phyloP scores from a whole-genome alignment of 1,139 yeast species.

The Kodamaea anthophila region DNA sequence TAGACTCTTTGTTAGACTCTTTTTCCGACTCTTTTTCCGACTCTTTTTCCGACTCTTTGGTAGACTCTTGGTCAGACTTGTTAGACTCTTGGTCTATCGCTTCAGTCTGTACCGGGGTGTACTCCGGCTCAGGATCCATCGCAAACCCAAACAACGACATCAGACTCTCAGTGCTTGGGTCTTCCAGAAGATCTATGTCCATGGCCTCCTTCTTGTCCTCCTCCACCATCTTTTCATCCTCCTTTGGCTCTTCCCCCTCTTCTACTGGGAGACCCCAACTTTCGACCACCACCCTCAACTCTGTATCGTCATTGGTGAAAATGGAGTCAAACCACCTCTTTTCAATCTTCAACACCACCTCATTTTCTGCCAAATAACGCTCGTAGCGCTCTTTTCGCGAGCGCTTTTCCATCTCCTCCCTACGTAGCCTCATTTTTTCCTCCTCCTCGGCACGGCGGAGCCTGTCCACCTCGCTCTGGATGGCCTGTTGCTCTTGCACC shows the following conservation, averaged over 20 bases:
- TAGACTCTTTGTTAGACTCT: neutral
- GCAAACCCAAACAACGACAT: conserved; percentile 3
- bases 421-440: conserved; percentile 1
- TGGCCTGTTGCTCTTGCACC: conserved; percentile 25
- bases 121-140: conserved; percentile 3
- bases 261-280: no score
- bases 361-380: conserved; percentile 8
- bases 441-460: conserved; percentile 5
- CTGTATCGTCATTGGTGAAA: conserved; percentile 5
- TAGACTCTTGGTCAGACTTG: conserved; percentile 1
- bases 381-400: conserved; percentile 7
- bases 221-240: conserved; percentile 3
- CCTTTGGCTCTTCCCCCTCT: conserved; percentile 4
- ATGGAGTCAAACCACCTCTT: conserved; percentile 6
- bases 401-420: conserved; percentile 4
- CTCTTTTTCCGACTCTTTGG: neutral
- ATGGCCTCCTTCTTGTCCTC: conserved; percentile 6
- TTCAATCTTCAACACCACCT: conserved; percentile 10
- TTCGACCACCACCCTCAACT: conserved; percentile 6
- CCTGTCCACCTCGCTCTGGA: conserved; percentile 16
- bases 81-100: neutral
- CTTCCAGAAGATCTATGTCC: conserved; percentile 4
- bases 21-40: neutral
- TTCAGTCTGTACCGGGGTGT: no score
- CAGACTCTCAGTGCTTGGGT: no score